Conservation (phyloP, 495 filamentous ascomycete species). For the Ramalina intermedia region DNA sequence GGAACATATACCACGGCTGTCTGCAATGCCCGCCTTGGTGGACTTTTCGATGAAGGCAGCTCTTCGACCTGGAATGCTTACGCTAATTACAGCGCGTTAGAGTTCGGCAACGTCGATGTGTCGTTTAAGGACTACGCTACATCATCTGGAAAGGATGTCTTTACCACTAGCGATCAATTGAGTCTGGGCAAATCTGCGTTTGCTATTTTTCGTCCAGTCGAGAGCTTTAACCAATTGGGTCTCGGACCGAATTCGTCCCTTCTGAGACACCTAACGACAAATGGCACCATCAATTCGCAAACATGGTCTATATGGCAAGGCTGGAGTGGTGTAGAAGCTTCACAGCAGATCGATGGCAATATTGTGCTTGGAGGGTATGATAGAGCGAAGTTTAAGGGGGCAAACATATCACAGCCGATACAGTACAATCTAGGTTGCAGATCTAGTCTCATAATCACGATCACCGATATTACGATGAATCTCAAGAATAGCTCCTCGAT, state of each 20-base stretch:
- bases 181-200: slow-evolving; percentile 13
- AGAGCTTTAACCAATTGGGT: slow-evolving; percentile 5
- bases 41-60: slow-evolving; percentile 6
- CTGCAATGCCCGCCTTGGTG: slow-evolving; percentile 3
- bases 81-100: background rate
- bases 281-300: slow-evolving; percentile 22
- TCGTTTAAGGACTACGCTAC: too few species aligned
- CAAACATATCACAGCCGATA: slow-evolving; percentile 17
- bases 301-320: slow-evolving; percentile 30
- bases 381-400: slow-evolving; percentile 23
- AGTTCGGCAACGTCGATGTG: background rate
- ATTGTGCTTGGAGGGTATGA: slow-evolving; percentile 33
- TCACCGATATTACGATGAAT: slow-evolving; percentile 22
- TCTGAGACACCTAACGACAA: slow-evolving; percentile 19
- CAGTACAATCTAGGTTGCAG: slow-evolving; percentile 12
- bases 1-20: background rate
- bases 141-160: slow-evolving; percentile 1
- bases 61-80: slow-evolving; percentile 4
- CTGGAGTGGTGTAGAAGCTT: slow-evolving; percentile 19
- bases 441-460: slow-evolving; percentile 21
- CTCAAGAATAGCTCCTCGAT: slow-evolving; percentile 23
- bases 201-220: slow-evolving; percentile 8
- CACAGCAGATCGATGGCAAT: slow-evolving; percentile 22
- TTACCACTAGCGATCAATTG: slow-evolving; percentile 4
- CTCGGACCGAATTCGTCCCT: slow-evolving; percentile 29